phyloP scores from a whole-genome alignment of 1,284 basidiomycete genomes.

The Rhodotorula mucilaginosa region DNA sequence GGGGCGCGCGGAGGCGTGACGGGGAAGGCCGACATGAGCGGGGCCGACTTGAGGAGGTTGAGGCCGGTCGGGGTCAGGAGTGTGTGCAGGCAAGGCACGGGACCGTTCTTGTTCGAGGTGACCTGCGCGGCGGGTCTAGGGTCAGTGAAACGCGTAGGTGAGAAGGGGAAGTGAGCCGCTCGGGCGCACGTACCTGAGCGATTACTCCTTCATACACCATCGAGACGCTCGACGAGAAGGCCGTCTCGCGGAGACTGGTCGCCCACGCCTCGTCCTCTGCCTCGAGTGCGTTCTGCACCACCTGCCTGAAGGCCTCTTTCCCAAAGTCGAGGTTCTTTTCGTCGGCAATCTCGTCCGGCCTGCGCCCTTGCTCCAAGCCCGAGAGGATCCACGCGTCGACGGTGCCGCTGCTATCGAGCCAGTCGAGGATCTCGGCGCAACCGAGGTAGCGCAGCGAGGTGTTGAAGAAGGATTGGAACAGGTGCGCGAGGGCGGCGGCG shows the following conservation, averaged over 20 bases:
- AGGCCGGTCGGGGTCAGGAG: conserved; percentile 37
- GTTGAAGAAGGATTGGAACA: conserved; percentile 37
- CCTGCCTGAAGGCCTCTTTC: conserved; percentile 27
- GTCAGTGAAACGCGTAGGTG: background rate
- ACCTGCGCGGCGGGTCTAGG: conserved; percentile 14
- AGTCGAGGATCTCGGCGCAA: conserved; percentile 38
- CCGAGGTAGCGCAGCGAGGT: conserved; percentile 37
- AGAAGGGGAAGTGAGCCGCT: background rate
- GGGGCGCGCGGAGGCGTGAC: conserved; percentile 28
- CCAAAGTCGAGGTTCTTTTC: conserved; percentile 36
- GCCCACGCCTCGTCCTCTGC: conserved; percentile 38
- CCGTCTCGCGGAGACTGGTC: conserved; percentile 32
- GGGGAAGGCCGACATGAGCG: conserved; percentile 38
- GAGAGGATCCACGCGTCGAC: conserved; percentile 39
- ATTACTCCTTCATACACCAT: conserved; percentile 41
- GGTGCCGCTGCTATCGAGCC: conserved; percentile 33
- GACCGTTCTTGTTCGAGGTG: conserved; percentile 20
- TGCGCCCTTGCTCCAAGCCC: conserved; percentile 32
- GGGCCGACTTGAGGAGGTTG: conserved; percentile 35
- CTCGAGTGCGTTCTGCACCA: conserved; percentile 31
- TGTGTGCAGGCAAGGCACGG: conserved; percentile 35
- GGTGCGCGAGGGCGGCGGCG: conserved; percentile 19
- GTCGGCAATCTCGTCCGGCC: conserved; percentile 26
- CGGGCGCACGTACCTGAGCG: conserved; percentile 18
- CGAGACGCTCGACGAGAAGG: conserved; percentile 30